Evolutionary conservation across 2,329 filamentous ascomycete species (phyloP).

Genomic region (Cladosporium sphaerospermum): DNA sequence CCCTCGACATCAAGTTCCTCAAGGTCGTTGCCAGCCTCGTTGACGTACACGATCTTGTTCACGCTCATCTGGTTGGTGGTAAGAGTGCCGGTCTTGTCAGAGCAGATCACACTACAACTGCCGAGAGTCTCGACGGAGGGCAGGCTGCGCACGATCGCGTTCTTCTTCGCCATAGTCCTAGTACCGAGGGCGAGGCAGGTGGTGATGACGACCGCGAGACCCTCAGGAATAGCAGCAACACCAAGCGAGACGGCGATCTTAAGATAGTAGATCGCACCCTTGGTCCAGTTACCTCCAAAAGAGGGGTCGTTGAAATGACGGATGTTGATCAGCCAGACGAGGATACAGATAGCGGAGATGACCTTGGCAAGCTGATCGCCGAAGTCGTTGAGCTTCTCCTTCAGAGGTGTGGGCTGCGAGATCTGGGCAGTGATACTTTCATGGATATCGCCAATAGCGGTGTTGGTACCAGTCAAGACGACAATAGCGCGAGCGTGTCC

Average conservation of each 20-base stretch:
- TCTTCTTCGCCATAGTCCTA: slow-evolving; percentile 97
- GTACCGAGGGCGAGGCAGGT: slow-evolving; percentile 94
- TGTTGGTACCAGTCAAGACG: slow-evolving; percentile 79
- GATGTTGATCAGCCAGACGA: slow-evolving; percentile 98
- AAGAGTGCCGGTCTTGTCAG: slow-evolving; percentile 96
- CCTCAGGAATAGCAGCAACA: slow-evolving; percentile 95
- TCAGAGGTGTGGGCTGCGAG: slow-evolving; percentile 91
- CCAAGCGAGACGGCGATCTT: slow-evolving; percentile 98
- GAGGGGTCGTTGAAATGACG: slow-evolving; percentile 92
- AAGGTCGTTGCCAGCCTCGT: slow-evolving; percentile 63
- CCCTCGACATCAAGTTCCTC: slow-evolving; percentile 87
- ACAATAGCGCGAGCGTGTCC: slow-evolving; percentile 89
- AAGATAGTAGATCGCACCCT: slow-evolving; percentile 98
- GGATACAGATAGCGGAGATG: slow-evolving; percentile 90
- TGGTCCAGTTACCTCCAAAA: slow-evolving; percentile 79
- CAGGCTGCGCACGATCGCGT: slow-evolving; percentile 90
- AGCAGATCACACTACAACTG: slow-evolving; percentile 99
- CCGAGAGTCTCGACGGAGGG: slow-evolving; percentile 96
- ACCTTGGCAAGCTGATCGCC: slow-evolving; percentile 95
- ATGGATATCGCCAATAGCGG: slow-evolving; percentile 96
- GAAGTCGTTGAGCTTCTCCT: slow-evolving; percentile 98
- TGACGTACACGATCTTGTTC: slow-evolving; percentile 81
- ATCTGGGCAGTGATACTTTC: slow-evolving; percentile 98
- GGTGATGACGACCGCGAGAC: slow-evolving; percentile 96
- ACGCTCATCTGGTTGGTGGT: slow-evolving; percentile 99